Evolutionary conservation across 2,329 filamentous ascomycete species (phyloP), one percentile per base, ranked within the genome.

Genomic region (Chalara sp.): DNA sequence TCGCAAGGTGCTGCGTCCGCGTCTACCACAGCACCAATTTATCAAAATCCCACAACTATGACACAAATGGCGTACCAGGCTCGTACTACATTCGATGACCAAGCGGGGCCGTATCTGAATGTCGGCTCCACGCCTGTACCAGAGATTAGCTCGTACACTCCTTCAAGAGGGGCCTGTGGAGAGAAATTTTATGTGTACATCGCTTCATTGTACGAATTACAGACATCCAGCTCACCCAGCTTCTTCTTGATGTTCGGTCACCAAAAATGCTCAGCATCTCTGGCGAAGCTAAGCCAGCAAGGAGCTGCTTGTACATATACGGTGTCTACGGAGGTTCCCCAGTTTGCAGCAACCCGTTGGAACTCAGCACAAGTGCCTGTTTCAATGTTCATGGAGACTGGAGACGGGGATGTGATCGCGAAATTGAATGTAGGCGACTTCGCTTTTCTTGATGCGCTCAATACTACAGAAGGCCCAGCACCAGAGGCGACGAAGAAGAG

Each of bases 161-260:
- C 91, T 13, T 71, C 73, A 43, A 76, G 80, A 61, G 91, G 90
- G 42, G 70, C 75, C 33, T 77, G 79, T 63, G 86, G 87, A 49
- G 86, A 85, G 21, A 83, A 83, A 61, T 72, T 96, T 7, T 77
- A 79, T 53, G 76, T 96, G 56, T 85, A 87, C 64, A 79, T 95
- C 32, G 82, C 84, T 48, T 85, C 86, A 42, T 78, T 84, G 53
- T 88, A 87, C 70, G 86, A 95, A 63, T 70, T 95, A 51, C 78
- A 83, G 67, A 77, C 75, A 32, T 76, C 75, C 52, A 76, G 73
- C 41, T 63, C 72, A 49, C 72, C 77, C 2, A 74, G 75, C 47
- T 83, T 88, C 61, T 84, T 72, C 56, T 69, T 96, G 49, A 78
- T 84, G 44, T 95, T 96, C 68, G 89, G 89, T n/a, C 76, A 79